Conservation (phyloP, 2,329 filamentous ascomycete genomes). For the Cercospora sp. region DNA sequence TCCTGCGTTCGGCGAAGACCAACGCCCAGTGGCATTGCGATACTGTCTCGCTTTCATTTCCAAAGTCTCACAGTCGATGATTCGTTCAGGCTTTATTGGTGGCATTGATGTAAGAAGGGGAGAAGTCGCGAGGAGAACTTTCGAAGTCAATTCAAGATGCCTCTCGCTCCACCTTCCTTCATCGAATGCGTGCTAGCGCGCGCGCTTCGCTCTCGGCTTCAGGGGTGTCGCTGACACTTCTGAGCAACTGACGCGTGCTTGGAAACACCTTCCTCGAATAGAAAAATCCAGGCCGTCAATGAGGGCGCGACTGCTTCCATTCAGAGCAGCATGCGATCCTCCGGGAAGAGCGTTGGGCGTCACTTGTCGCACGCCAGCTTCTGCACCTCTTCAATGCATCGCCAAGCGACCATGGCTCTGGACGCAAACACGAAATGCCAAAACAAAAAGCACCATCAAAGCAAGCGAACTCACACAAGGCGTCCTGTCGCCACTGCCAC, state of each 20-base stretch:
- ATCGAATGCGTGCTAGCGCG: not conserved
- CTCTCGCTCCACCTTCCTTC: not conserved
- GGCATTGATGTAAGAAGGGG: not conserved
- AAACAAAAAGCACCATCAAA: constrained; percentile 42
- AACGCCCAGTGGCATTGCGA: not conserved
- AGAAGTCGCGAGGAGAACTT: not conserved
- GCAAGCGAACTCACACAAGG: constrained; percentile 58
- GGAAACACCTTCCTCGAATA: not conserved
- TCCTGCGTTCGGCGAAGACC: not conserved
- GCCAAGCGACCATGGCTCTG: constrained; percentile 19
- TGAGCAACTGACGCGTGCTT: not conserved
- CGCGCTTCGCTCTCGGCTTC: not conserved
- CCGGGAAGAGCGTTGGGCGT: not conserved
- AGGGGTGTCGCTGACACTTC: not conserved
- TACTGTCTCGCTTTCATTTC: not conserved
- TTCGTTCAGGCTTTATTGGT: not conserved
- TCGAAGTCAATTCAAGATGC: not conserved
- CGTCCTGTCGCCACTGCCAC: constrained; percentile 47
- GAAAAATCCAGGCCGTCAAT: not conserved
- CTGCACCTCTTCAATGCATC: not conserved
- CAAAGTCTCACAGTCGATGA: not conserved
- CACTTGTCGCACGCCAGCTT: not conserved
- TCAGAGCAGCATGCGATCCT: constrained; percentile 1
- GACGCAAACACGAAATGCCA: constrained; percentile 36
- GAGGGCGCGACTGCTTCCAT: constrained; percentile 2